These are phyloP conservation scores for Phialophora verrucosa DNA, from an alignment of 2,329 filamentous ascomycete genomes.

Conservation along the genomic window DNA sequence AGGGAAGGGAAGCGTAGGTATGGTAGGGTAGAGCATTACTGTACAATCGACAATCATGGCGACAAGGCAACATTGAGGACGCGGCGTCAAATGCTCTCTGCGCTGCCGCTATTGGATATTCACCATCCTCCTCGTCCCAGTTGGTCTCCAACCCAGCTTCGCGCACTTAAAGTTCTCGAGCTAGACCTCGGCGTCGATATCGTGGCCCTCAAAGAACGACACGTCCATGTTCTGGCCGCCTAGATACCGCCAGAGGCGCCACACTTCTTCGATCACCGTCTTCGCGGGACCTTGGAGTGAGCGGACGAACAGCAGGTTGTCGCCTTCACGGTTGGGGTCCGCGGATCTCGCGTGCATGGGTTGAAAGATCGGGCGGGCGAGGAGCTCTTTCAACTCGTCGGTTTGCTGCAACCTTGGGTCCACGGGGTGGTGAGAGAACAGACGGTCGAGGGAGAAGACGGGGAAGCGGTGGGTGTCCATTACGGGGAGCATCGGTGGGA, in stretches of 20 bases:
- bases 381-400: neutral
- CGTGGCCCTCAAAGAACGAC: neutral
- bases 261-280: slow-evolving; percentile 33
- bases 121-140: neutral
- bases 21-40: no score
- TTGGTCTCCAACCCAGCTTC: no score
- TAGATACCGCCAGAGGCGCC: slow-evolving; percentile 38
- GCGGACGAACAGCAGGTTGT: slow-evolving; percentile 32
- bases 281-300: slow-evolving; percentile 20
- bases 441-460: slow-evolving; percentile 31
- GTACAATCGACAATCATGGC: no score
- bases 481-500: slow-evolving; percentile 36
- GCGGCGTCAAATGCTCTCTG: neutral
- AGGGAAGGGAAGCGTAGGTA: no score
- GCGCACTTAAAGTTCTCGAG: no score
- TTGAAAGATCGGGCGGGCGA: neutral
- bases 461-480: slow-evolving; percentile 30
- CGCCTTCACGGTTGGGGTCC: neutral
- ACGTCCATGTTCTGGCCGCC: slow-evolving; percentile 27
- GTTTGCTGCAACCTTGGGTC: neutral
- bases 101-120: neutral
- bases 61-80: no score
- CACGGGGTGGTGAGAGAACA: slow-evolving; percentile 18
- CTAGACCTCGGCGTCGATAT: neutral
- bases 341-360: neutral